Evolutionary conservation across 768 basidiomycete genomes (phyloP), one percentile per base, ranked within the genome.

Genomic region (Boletus pseudo-olivaceus): DNA sequence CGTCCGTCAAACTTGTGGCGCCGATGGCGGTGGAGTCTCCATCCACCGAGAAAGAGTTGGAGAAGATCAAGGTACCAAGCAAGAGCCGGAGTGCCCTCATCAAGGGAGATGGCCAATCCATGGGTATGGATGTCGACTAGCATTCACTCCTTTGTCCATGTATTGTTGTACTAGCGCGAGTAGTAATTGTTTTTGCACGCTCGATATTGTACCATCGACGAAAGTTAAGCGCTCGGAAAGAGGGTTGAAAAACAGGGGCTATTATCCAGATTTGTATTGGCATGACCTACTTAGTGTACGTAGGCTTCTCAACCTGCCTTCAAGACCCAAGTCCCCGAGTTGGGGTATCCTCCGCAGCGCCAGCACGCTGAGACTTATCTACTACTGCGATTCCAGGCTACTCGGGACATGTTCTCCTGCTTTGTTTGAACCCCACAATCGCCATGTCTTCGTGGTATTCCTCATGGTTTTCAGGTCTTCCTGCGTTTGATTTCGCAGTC

Each of bases 81-180:
- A 88, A 85, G 66, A 71, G 80, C 40, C 80, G 76, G 63, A 88
- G 81, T 67, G 89, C 88, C 37, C 81, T 98, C 45, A 76, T 96
- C 35, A 82, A 82, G 59, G 90, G 91, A 56, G 90, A 90, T 54
- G 90, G 91, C 14, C 87, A 83, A 29, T 84, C 87, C 2, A 96
- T 97, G 94, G 85, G 83, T 27, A 98, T 97, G 94, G 88, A 89
- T 44, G 72, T 91, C 64, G 88, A 91, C 66, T 91, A 68, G 79
- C 17, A 34, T 46, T 26, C 5, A 5, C 41, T 26, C 17, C 14
- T 33, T 29, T 27, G 34, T 32, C 30, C 33, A 26, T 46, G 37
- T 49, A 40, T 47, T 38, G 9, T 35, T 39, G 49, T 58, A 37
- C 17, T 56, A 17, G 46, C 27, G 17, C 27, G 10, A 34, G 27